Conservation (phyloP, 805 yeast species). For the Wickerhamomyces xylosicus region DNA sequence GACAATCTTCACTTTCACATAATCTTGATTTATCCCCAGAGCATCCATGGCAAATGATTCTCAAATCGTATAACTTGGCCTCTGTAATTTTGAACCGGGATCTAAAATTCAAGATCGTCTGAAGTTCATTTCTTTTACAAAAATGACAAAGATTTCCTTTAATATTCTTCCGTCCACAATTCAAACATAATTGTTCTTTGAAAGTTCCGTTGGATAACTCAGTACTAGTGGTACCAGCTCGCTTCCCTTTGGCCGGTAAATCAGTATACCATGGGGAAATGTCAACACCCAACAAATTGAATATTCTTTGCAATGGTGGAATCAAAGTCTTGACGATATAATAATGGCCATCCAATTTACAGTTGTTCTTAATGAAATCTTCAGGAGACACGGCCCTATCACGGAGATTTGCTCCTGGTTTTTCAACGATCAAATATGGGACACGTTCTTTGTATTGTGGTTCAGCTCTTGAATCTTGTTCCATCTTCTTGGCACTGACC, state of each 20-base stretch:
- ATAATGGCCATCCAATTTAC: constrained; percentile 68
- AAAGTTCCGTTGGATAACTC: constrained; percentile 1
- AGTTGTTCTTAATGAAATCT: constrained; percentile 40
- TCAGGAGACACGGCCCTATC: constrained; percentile 78
- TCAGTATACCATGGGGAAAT: constrained; percentile 66
- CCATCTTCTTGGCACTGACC: constrained; percentile 53
- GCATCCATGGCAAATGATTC: constrained; percentile 28
- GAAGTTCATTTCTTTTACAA: constrained; percentile 26
- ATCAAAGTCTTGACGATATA: constrained; percentile 75
- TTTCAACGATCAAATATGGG: constrained; percentile 71
- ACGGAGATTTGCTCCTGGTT: constrained; percentile 45
- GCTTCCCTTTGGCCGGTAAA: constrained; percentile 37
- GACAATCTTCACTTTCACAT: constrained; percentile 60
- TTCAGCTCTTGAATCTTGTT: constrained; percentile 57
- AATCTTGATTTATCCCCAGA: constrained; percentile 22
- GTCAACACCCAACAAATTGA: constrained; percentile 77
- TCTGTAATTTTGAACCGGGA: constrained; percentile 20
- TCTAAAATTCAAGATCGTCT: constrained; percentile 24
- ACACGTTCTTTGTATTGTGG: constrained; percentile 88
- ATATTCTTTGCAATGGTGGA: constrained; percentile 83
- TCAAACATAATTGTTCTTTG: constrained; percentile 5
- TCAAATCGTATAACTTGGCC: constrained; percentile 18
- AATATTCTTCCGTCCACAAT: constrained; percentile 12
- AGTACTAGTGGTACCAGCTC: constrained; percentile 21
- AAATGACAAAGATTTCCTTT: constrained; percentile 21